A percentile compares a stretch with the other conserved stretches of the same genome.
Evolutionary conservation across 2,329 filamentous ascomycete genomes (phyloP).

Genomic region (Pleoardoris graminearum): DNA sequence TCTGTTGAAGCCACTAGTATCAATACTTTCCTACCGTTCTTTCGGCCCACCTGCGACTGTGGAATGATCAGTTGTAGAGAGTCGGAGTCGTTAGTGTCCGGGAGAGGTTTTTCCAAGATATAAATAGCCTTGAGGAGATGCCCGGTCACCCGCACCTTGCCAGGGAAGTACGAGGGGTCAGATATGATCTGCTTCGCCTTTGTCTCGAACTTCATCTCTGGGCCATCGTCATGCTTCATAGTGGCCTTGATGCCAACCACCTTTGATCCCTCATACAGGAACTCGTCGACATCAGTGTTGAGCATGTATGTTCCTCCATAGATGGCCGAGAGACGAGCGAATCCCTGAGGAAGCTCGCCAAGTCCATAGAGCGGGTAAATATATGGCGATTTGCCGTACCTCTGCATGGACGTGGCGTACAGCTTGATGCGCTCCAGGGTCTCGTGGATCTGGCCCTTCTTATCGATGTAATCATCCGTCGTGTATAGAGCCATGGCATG

Average conservation of each 20-base stretch:
- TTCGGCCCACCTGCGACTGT: constrained; percentile 93
- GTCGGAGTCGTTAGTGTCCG: constrained; percentile 85
- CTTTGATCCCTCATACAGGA: constrained; percentile 81
- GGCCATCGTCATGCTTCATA: constrained; percentile 79
- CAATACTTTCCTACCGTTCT: constrained; percentile 70
- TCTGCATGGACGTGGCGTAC: constrained; percentile 96
- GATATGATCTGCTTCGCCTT: constrained; percentile 95
- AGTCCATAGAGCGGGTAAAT: constrained; percentile 99
- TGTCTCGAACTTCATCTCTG: constrained; percentile 89
- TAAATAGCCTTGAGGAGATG: constrained; percentile 96
- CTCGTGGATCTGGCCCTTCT: constrained; percentile 74
- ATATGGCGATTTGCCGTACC: constrained; percentile 98
- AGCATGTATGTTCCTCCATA: constrained; percentile 99
- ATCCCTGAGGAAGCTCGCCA: constrained; percentile 95
- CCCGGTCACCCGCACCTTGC: constrained; percentile 83
- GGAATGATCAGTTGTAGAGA: constrained; percentile 96
- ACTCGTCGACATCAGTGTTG: constrained; percentile 90
- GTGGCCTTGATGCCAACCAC: constrained; percentile 96
- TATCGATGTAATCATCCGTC: constrained; percentile 82
- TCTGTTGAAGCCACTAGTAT: background rate
- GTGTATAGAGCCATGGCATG: constrained; percentile 98
- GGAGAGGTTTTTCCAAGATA: constrained; percentile 91
- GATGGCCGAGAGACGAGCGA: constrained; percentile 95
- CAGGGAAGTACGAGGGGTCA: constrained; percentile 94
- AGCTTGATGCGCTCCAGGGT: constrained; percentile 89